phyloP scores from a whole-genome alignment of 805 yeast genomes.

The Kuraishia molischiana region DNA sequence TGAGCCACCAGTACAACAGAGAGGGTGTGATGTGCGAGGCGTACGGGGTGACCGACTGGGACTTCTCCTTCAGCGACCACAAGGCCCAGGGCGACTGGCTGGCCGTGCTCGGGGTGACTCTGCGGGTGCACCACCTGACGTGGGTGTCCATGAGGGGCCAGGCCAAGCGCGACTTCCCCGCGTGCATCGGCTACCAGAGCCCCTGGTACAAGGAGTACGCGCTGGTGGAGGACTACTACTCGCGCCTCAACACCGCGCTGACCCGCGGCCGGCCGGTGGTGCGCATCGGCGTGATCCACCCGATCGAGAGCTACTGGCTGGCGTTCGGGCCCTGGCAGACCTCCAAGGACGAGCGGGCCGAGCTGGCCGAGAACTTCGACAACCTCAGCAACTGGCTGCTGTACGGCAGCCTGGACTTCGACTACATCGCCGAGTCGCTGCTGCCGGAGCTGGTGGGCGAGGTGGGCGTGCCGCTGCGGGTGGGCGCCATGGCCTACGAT shows the following conservation, averaged over 20 bases:
- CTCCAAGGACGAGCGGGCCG: conserved; percentile 5
- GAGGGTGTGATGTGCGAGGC: conserved; percentile 7
- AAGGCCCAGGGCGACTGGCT: conserved; percentile 8
- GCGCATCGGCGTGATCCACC: conserved; percentile 7
- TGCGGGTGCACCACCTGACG: conserved; percentile 6
- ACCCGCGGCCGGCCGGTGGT: conserved; percentile 7
- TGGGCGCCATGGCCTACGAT: conserved; percentile 6
- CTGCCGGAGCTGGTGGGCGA: conserved; percentile 4
- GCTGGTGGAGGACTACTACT: conserved; percentile 5
- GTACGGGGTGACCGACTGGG: conserved; percentile 7
- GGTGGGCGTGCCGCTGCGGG: conserved; percentile 2
- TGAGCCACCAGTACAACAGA: conserved; percentile 6
- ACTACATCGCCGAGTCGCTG: conserved; percentile 7
- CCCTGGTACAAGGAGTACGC: conserved; percentile 6
- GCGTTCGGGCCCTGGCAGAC: conserved; percentile 7
- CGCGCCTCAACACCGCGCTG: conserved; percentile 4
- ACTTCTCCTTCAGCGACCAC: conserved; percentile 7
- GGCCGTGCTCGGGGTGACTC: conserved; percentile 7
- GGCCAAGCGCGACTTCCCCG: conserved; percentile 8
- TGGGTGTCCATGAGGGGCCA: conserved; percentile 8
- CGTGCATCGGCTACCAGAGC: conserved; percentile 7
- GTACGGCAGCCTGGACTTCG: conserved; percentile 7
- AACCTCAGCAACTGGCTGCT: conserved; percentile 5
- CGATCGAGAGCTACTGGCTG: conserved; percentile 7
- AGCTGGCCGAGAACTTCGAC: conserved; percentile 5